Conservation (phyloP, 192 early-diverging fungal species). For the Dissophora ornata region DNA sequence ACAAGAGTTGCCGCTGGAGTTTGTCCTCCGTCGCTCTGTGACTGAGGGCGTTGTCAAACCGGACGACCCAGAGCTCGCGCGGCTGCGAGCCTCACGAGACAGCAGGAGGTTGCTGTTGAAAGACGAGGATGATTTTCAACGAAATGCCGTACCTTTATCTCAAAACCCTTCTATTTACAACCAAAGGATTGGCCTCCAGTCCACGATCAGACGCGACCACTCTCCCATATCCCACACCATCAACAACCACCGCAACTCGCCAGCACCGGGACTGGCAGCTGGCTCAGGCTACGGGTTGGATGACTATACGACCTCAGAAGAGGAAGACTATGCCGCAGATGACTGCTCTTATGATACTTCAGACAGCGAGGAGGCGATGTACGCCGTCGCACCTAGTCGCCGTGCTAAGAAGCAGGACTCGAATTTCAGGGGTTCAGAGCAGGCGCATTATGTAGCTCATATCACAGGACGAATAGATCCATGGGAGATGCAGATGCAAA, state of each 20-base stretch:
- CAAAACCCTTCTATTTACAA: slow-evolving; percentile 25
- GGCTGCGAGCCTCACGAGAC: not conserved
- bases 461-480: slow-evolving; percentile 49
- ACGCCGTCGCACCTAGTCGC: not conserved
- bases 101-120: not conserved
- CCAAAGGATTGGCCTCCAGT: slow-evolving; percentile 34
- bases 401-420: not conserved
- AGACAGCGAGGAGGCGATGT: slow-evolving; percentile 15
- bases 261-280: not conserved
- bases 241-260: slow-evolving; percentile 5
- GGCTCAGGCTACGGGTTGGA: slow-evolving; percentile 21
- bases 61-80: slow-evolving; percentile 15
- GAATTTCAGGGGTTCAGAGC: not conserved
- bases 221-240: not conserved
- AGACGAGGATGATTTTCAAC: not conserved
- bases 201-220: slow-evolving; percentile 9
- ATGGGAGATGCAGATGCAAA: slow-evolving; percentile 32
- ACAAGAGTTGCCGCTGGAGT: slow-evolving; percentile 15
- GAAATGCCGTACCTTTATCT: too few species aligned
- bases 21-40: slow-evolving; percentile 24
- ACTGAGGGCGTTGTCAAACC: slow-evolving; percentile 10
- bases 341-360: not conserved
- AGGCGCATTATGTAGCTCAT: slow-evolving; percentile 41
- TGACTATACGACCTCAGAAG: slow-evolving; percentile 27
- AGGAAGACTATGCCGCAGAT: not conserved